These are phyloP conservation scores for Leccinum boreale DNA, from an alignment of 768 basidiomycete genomes.

Conservation along the genomic window DNA sequence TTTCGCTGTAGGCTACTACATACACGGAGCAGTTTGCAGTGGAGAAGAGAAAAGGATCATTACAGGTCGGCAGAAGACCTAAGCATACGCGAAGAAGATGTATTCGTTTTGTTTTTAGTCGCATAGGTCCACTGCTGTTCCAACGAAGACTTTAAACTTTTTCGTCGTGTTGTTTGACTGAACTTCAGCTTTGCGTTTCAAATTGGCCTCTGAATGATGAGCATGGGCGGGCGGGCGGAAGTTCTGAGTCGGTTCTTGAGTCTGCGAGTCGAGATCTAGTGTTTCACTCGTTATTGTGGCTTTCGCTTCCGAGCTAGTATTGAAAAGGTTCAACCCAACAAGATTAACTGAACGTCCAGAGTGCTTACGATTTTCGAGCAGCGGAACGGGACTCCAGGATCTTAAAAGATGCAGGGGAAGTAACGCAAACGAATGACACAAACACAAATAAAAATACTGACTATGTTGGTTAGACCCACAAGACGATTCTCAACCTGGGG, in stretches of 20 bases:
- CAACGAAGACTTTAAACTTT: constrained; percentile 72
- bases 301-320: neutral
- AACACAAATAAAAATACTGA: constrained; percentile 29
- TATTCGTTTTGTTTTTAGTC: constrained; percentile 42
- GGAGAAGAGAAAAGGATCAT: neutral
- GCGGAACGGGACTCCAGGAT: constrained; percentile 6
- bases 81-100: neutral
- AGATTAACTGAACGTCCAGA: neutral
- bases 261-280: constrained; percentile 32
- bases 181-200: constrained; percentile 34
- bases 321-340: neutral
- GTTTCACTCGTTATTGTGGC: neutral
- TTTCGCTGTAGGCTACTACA: no score
- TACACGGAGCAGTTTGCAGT: neutral
- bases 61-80: neutral
- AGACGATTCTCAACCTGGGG: constrained; percentile 56
- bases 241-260: constrained; percentile 40
- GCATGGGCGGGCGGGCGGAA: constrained; percentile 10
- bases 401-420: constrained; percentile 4
- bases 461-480: constrained; percentile 58
- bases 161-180: constrained; percentile 35
- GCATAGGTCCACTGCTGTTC: constrained; percentile 67
- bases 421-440: neutral
- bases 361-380: constrained; percentile 13
- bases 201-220: constrained; percentile 21